Base-by-base conservation (phyloP, 2,329 filamentous ascomycete species). In the Bipolaris victoriae region DNA sequence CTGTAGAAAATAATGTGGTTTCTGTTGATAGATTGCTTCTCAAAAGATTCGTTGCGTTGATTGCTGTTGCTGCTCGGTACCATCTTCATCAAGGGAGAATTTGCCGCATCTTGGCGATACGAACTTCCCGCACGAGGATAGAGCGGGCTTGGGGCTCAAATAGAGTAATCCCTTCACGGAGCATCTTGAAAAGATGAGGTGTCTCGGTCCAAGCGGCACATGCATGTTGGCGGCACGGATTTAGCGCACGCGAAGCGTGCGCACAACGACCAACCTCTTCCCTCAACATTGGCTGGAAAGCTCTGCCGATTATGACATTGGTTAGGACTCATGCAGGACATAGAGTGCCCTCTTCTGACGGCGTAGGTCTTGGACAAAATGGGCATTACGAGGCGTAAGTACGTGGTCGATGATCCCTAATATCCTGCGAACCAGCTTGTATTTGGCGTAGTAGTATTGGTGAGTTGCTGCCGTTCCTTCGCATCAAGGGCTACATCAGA, bases 141-240 rank as follows among this genome's bases (percentile, higher is more conserved):
- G 39, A 7, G 20, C 5, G 39, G 20, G 20, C 9, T 22, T 13
- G 41, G 4, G 22, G 22, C 41, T 45, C 20, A 22, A 44, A 26
- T 26, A 35, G 20, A 52, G 49, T 20, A 44, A 52, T 39, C 29
- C 33, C 49, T 52, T 46, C 31, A 10, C n/a, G 7, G 35, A 35
- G 29, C 13, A 36, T 20, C 15, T n/a, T 18, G 15, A 20, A 5
- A 16, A 39, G 22, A 20, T 47, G 16, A 47, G 40, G 31, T 16
- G 39, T 22, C 16, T 31, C 3, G 15, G 41, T 31, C 24, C 24
- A 45, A 10, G 41, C 24, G 33, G 31, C 40, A 45, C 49, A 45
- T 10, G 31, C 29, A 44, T 20, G 39, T 29, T 22, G 7, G 22
- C 24, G 41, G 37, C 37, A 40, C 37, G 16, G 37, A 5, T 40